Base-by-base conservation (phyloP, 2,329 filamentous ascomycete species). In the Aspergillus texensis region DNA sequence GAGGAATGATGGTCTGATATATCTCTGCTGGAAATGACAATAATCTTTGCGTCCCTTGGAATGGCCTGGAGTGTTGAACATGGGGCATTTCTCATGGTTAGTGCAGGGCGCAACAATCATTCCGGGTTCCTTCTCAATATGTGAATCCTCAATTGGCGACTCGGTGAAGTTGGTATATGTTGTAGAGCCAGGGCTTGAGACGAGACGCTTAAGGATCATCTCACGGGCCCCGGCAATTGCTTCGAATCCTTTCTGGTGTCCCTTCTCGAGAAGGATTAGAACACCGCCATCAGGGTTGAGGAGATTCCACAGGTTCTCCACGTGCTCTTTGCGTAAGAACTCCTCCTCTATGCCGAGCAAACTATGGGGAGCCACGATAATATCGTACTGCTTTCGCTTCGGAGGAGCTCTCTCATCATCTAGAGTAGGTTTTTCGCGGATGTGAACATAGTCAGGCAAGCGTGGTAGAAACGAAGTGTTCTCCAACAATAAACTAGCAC, bases 391-490 rank as follows among this genome's bases (percentile, higher is more conserved):
- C 78, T 98, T 97, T 64, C 90, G 86, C 3, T 85, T 82, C 21
- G 85, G 83, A 6, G 85, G 82, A 10, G 74, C 68, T 54, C 79
- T 70, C 24, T 85, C 82, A 24, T 86, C 86, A 61, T 92, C 86
- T 6, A 92, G 75, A 41, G 85, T 82, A 6, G 80, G 84, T 62
- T 82, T 81, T 21, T 86, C 84, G 11, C 85, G 82, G 56, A 86
- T 86, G 62, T 89, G 89, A 30, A 93, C 78, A 67, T 94, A 93
- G 72, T 98, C 93, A 0, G 95, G 95, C n/a, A 98, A 81, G 4
- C 94, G 89, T 9, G 94, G 94, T 9, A 99, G 84, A 74, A 99
- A 97, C 0, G 91, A 96, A 0, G 95, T 98, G 75, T 97, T 90
- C 43, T 96, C 86, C 14, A 99, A 81, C 66, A 98, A 86, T 21